Percentiles rank a stretch among this genome's conserved stretches.
Evolutionary conservation across 2,329 filamentous ascomycete species (phyloP).

Genomic region (Botrytis cinerea): DNA sequence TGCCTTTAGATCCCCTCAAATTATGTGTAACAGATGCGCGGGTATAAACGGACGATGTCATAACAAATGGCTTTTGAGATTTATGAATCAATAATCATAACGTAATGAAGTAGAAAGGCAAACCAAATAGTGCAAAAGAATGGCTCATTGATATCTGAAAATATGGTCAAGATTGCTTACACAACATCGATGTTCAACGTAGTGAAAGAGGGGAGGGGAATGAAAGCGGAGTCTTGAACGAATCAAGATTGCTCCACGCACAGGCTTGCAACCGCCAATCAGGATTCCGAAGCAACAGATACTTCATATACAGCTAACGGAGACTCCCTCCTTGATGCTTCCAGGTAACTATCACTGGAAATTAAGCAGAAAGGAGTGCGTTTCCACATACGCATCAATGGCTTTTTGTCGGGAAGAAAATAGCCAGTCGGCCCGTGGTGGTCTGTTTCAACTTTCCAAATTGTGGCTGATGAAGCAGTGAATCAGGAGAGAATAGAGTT

Average conservation of each 20-base stretch:
- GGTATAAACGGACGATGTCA: neutral
- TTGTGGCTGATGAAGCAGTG: neutral
- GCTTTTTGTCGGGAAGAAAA: neutral
- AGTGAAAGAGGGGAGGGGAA: neutral
- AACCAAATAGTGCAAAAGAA: neutral
- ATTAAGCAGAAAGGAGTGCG: neutral
- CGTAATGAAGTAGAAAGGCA: constrained; percentile 6
- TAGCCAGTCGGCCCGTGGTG: neutral
- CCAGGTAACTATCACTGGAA: neutral
- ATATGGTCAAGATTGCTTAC: constrained; percentile 14
- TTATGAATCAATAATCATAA: neutral
- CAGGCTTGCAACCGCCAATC: neutral
- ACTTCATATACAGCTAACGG: neutral
- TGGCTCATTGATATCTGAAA: neutral
- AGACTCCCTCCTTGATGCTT: neutral
- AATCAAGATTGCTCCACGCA: neutral
- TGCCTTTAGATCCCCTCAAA: neutral
- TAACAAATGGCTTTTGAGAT: neutral
- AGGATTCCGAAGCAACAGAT: neutral
- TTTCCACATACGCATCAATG: neutral
- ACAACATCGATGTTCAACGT: constrained; percentile 10
- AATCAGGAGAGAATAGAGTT: neutral
- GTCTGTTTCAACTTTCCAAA: neutral
- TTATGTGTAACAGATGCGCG: constrained; percentile 6
- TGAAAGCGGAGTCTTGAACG: neutral